Conservation (phyloP, 441 rosid genomes). For the Euphorbia celastroides region DNA sequence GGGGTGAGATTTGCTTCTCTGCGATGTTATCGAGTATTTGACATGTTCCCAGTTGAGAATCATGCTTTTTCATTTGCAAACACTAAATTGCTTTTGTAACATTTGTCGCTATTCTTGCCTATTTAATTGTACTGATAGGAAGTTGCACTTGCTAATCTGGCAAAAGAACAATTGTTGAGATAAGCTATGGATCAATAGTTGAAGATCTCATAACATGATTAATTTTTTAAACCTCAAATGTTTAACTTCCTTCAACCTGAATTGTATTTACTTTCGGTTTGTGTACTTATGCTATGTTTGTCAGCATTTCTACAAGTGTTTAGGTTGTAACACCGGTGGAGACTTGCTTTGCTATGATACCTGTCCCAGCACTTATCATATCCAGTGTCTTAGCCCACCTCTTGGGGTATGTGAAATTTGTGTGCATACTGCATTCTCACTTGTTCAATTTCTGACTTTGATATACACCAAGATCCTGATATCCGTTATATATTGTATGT, state of each 20-base stretch:
- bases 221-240: neutral
- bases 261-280: neutral
- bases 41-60: neutral
- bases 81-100: neutral
- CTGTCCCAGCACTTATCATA: conserved; percentile 35
- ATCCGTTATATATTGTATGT: neutral
- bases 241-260: neutral
- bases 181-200: neutral
- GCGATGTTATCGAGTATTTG: conserved; percentile 4
- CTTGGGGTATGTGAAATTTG: conserved; percentile 21
- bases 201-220: neutral
- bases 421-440: neutral
- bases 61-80: neutral
- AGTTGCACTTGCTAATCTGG: neutral
- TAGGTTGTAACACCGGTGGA: conserved; percentile 29
- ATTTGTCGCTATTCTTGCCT: neutral
- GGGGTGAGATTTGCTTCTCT: conserved; percentile 26
- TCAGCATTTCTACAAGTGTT: conserved; percentile 33
- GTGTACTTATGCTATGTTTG: neutral
- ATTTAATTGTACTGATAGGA: neutral
- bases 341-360: conserved; percentile 34
- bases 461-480: conserved; percentile 3
- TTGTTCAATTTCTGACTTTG: neutral
- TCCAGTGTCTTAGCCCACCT: conserved; percentile 32
- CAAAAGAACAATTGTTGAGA: neutral